Base-by-base conservation (phyloP, 2,329 filamentous ascomycete species). In the Hypocreales sp. region DNA sequence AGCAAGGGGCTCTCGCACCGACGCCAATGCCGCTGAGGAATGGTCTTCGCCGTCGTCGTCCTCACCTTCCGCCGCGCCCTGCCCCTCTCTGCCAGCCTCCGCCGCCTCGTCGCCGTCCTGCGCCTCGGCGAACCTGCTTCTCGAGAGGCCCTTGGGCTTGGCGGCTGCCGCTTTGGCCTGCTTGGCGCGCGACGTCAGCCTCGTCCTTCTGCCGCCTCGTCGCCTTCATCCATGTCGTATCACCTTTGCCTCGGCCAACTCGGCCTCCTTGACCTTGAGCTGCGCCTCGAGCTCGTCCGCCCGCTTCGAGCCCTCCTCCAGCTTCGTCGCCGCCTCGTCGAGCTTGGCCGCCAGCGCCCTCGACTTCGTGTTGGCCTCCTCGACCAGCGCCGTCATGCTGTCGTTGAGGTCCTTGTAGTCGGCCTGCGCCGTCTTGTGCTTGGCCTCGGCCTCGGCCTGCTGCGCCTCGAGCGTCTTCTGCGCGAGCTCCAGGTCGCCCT, bases 351-450 rank as follows among this genome's bases (percentile, higher is more conserved):
- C 59, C 24, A 60, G 51, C 12, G 56, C 56, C 58, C 61, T 66
- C 27, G 60, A 56, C 51, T 62, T 67, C 40, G 46, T 58, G 39
- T 64, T 58, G 27, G 65, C 64, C 40, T 74, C 69, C 43, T 74
- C 69, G 2, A 72, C 58, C 28, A 75, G 51, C 37, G 64, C 50
- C 5, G 64, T 72, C 55, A 76, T 60, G 33, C 64, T 70, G 27
- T 76, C 68, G 42, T 70, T 66, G 53, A 76, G 64, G 35, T 73
- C 68, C 42, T 66, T 61, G 47, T 71, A 73, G 44, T 73, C 67
- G n/a, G 61, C 56, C 45, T 60, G 56, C 25, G 63, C 56, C n/a
- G 59, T 67, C 60, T 70, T 69, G 28, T 55, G 41, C 44, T 59
- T 61, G 8, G 59, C 58, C 8, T 64, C 60, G 4, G 60, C 56